Percentiles rank a stretch among this genome's conserved stretches.
Conservation (phyloP, 1,284 basidiomycete genomes). For the Leccinum subfulvum region DNA sequence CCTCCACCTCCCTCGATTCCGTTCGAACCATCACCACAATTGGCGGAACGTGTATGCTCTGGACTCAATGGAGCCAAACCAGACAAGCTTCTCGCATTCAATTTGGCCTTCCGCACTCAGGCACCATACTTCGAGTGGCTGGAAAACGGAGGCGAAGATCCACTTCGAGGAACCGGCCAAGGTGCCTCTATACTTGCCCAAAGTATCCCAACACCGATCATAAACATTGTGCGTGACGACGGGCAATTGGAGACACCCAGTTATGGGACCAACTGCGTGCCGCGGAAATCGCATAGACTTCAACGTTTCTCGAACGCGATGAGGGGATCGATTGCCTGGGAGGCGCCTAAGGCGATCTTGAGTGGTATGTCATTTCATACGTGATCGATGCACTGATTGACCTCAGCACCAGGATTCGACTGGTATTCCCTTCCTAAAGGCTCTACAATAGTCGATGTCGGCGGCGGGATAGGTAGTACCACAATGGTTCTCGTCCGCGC, state of each 20-base stretch:
- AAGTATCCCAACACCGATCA: background rate
- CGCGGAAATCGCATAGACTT: constrained; percentile 44
- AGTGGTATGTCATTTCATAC: constrained; percentile 39
- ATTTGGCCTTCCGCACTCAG: constrained; percentile 48
- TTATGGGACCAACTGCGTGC: background rate
- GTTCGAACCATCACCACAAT: background rate
- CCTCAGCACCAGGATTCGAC: constrained; percentile 50
- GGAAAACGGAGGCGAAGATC: constrained; percentile 43
- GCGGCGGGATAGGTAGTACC: constrained; percentile 74
- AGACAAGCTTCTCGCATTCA: constrained; percentile 44
- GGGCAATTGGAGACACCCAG: background rate
- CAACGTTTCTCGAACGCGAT: constrained; percentile 70
- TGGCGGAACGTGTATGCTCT: background rate
- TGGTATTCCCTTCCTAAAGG: constrained; percentile 57
- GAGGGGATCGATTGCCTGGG: constrained; percentile 65
- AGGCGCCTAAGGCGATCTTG: constrained; percentile 55
- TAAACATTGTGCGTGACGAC: background rate
- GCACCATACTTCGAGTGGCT: constrained; percentile 57
- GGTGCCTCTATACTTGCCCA: constrained; percentile 10
- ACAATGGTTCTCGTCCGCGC: constrained; percentile 63
- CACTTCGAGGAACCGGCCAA: constrained; percentile 23
- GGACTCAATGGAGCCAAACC: background rate
- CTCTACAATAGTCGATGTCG: constrained; percentile 68
- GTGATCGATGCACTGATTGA: constrained; percentile 9
- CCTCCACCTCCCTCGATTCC: background rate